These are phyloP conservation scores for Physcomitrellopsis africana DNA, from an alignment of 225 moss, liverwort and hornwort species.

Conservation along the genomic window DNA sequence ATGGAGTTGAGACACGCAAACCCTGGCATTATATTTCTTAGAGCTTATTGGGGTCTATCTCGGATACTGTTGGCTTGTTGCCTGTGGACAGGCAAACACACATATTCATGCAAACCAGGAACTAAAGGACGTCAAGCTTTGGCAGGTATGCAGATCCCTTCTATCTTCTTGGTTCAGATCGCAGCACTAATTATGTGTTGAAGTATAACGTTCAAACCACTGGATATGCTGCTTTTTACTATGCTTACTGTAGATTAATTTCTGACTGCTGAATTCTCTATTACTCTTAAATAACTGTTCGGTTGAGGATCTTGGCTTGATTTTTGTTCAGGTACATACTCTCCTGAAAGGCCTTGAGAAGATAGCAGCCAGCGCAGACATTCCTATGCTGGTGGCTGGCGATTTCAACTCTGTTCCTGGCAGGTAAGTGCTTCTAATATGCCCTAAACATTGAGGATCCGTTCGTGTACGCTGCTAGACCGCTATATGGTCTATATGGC, in stretches of 20 bases:
- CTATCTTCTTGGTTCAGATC: conserved; percentile 14
- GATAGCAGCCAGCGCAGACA: conserved; percentile 97
- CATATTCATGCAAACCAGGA: conserved; percentile 97
- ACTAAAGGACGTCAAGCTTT: conserved; percentile 96
- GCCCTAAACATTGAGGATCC: too few relatives aligned
- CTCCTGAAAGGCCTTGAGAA: conserved; percentile 92
- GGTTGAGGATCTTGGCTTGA: conserved; percentile 6
- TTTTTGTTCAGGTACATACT: conserved; percentile 76
- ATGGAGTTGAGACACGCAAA: not conserved
- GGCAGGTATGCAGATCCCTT: conserved; percentile 70
- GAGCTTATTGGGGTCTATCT: conserved; percentile 22
- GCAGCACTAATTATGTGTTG: not conserved
- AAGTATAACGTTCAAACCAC: conserved; percentile 4
- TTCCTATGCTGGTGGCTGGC: conserved; percentile 97
- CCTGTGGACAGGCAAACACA: conserved; percentile 76
- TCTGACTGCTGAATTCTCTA: conserved; percentile 12
- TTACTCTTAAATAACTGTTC: not conserved
- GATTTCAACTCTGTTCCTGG: conserved; percentile 96
- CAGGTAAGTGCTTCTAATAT: conserved; percentile 54
- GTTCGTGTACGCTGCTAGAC: too few relatives aligned
- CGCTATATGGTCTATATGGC: too few relatives aligned
- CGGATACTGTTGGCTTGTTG: conserved; percentile 26
- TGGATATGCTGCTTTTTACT: conserved; percentile 6
- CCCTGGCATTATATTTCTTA: not conserved
- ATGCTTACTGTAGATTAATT: not conserved